These are phyloP conservation scores for Avena sativa DNA, from an alignment of 176 grass and related monocot species.

Conservation along the genomic window DNA sequence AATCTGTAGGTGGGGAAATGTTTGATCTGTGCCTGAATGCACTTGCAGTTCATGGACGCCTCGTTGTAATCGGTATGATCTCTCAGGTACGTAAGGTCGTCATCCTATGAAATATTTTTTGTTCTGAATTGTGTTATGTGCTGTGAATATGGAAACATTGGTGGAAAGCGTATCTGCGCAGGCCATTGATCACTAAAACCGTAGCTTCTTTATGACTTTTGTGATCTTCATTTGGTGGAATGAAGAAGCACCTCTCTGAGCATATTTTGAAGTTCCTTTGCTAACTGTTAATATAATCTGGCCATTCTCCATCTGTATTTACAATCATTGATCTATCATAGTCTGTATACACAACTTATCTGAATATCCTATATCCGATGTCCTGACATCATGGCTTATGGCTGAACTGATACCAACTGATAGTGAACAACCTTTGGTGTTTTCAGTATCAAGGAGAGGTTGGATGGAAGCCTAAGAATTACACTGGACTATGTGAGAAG, in stretches of 20 bases:
- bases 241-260: constrained; percentile 28
- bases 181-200: neutral
- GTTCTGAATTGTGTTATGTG: constrained; percentile 3
- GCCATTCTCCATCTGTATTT: constrained; percentile 6
- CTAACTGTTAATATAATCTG: neutral
- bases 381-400: constrained; percentile 25
- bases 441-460: constrained; percentile 96
- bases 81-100: constrained; percentile 69
- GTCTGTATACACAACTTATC: neutral
- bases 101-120: neutral
- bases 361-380: neutral
- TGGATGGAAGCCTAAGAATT: constrained; percentile 90
- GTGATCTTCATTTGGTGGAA: constrained; percentile 18
- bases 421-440: constrained; percentile 28
- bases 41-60: constrained; percentile 76
- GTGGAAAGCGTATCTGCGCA: neutral
- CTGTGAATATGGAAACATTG: constrained; percentile 24
- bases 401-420: constrained; percentile 16
- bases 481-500: constrained; percentile 92
- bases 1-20: constrained; percentile 99
- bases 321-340: neutral
- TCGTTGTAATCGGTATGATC: constrained; percentile 97
- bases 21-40: constrained; percentile 93
- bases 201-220: constrained; percentile 8
- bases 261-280: constrained; percentile 11